Conservation (phyloP, 139 green algal species). For the Chlorella sorokiniana region DNA sequence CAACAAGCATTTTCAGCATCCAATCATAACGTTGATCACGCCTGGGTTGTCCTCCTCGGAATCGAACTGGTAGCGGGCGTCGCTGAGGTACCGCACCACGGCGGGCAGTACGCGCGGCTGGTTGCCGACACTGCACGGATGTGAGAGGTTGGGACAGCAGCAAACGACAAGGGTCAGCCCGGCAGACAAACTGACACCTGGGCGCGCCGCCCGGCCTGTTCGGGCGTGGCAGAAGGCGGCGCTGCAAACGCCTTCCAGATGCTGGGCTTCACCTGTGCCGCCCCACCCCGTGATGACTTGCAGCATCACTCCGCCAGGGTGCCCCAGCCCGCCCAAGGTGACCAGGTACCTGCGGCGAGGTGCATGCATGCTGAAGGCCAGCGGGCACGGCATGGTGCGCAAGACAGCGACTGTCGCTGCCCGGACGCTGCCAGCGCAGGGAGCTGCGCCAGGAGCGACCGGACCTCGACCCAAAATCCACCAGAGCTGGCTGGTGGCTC, state of each 20-base stretch:
- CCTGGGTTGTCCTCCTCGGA: slow-evolving; percentile 39
- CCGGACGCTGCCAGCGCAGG: too few relatives aligned
- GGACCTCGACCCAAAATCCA: too few relatives aligned
- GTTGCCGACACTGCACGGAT: slow-evolving; percentile 28
- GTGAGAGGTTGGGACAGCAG: not conserved
- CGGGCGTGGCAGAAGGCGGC: too few relatives aligned
- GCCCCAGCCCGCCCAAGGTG: slow-evolving; percentile 36
- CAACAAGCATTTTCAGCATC: not conserved
- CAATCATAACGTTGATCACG: slow-evolving; percentile 25
- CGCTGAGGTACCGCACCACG: slow-evolving; percentile 46
- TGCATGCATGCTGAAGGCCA: slow-evolving; percentile 13
- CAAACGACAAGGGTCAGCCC: not conserved
- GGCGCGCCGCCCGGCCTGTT: not conserved
- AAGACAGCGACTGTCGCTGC: too few relatives aligned
- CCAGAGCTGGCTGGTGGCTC: too few relatives aligned
- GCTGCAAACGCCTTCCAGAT: not conserved
- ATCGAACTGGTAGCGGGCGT: slow-evolving; percentile 43
- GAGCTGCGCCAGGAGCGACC: too few relatives aligned
- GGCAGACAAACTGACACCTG: not conserved
- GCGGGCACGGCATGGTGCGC: not conserved
- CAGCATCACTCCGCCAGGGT: slow-evolving; percentile 48
- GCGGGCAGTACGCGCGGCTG: slow-evolving; percentile 45
- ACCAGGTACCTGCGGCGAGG: slow-evolving; percentile 43
- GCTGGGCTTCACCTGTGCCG: slow-evolving; percentile 24
- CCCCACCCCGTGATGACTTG: slow-evolving; percentile 46